phyloP scores from a whole-genome alignment of 768 basidiomycete genomes.

The Collybia sordida region DNA sequence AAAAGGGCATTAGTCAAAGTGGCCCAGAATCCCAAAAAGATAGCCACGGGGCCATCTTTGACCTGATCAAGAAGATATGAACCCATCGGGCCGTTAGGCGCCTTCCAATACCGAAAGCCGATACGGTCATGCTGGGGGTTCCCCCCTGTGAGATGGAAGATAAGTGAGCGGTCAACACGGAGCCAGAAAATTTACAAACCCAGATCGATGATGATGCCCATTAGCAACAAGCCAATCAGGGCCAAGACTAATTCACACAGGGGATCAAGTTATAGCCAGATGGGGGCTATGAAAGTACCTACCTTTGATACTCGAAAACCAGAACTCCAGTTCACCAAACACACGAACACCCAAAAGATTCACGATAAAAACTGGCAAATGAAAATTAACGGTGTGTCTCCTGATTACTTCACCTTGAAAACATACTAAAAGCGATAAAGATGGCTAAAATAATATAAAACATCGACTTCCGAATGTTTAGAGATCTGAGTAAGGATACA shows the following conservation, averaged over 20 bases:
- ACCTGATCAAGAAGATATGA: conserved; percentile 48
- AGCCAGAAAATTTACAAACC: conserved; percentile 42
- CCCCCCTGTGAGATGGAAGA: conserved; percentile 39
- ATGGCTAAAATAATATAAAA: conserved; percentile 36
- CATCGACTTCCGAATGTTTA: not conserved
- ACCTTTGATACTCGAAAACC: conserved; percentile 72
- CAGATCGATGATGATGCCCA: conserved; percentile 65
- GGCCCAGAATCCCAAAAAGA: conserved; percentile 72
- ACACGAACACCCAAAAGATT: conserved; percentile 65
- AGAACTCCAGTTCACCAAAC: conserved; percentile 76
- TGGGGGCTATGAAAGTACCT: conserved; percentile 1
- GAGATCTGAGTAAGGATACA: conserved; percentile 12
- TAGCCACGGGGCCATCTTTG: conserved; percentile 45
- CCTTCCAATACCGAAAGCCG: conserved; percentile 49
- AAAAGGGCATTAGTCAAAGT: conserved; percentile 73
- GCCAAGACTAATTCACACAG: conserved; percentile 31
- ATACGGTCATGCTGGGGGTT: conserved; percentile 47
- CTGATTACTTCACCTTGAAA: not conserved
- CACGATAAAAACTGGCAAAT: conserved; percentile 42
- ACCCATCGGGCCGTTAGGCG: conserved; percentile 58
- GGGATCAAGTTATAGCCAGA: not conserved
- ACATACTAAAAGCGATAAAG: conserved; percentile 57
- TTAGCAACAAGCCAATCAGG: conserved; percentile 51
- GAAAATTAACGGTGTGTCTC: not conserved
- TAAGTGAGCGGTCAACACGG: conserved; percentile 30